Conservation (phyloP, 148 eudicot genomes). For the Rhododendron ovatum region DNA sequence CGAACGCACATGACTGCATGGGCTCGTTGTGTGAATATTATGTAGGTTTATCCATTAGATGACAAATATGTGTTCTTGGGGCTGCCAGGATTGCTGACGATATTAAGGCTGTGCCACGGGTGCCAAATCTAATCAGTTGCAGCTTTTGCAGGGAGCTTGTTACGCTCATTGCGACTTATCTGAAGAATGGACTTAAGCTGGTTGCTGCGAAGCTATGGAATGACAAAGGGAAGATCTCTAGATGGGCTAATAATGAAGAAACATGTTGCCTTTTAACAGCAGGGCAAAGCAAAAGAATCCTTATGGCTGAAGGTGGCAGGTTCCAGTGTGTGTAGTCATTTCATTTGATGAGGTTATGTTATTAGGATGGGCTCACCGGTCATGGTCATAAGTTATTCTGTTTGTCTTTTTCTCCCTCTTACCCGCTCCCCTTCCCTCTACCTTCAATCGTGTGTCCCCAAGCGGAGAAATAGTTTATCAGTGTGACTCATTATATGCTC, state of each 20-base stretch:
- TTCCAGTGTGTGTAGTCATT: background rate
- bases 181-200: slow-evolving; percentile 45
- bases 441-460: background rate
- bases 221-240: slow-evolving; percentile 32
- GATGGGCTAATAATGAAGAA: slow-evolving; percentile 62
- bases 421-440: background rate
- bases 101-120: background rate
- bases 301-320: slow-evolving; percentile 1
- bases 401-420: background rate
- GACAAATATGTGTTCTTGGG: background rate
- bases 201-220: slow-evolving; percentile 23
- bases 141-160: slow-evolving; percentile 67
- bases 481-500: background rate
- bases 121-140: background rate
- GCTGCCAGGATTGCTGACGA: background rate
- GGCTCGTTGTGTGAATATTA: too few species aligned
- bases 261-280: slow-evolving; percentile 43
- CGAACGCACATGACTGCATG: too few species aligned
- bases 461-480: background rate
- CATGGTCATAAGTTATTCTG: background rate
- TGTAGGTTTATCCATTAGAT: background rate
- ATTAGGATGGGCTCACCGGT: too few species aligned
- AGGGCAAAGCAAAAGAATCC: slow-evolving; percentile 52
- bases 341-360: background rate
- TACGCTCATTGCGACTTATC: slow-evolving; percentile 38